Evolutionary conservation across 1,139 yeast genomes (phyloP).

Genomic region (Saccharomycopsis phalli): DNA sequence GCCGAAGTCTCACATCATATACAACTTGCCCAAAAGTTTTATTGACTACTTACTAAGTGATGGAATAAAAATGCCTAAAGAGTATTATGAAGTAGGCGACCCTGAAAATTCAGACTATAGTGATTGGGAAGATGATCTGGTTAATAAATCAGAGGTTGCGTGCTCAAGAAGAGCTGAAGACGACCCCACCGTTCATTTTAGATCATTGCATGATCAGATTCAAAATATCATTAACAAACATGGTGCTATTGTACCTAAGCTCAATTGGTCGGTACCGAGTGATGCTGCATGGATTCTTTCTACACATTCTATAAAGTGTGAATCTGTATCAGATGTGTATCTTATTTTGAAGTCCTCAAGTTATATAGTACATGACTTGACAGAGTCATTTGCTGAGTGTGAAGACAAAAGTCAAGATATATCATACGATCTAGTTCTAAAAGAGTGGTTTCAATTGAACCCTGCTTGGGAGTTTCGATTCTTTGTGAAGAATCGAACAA

Average conservation of each 20-base stretch:
- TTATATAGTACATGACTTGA: constrained; percentile 77
- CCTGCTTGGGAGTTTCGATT: constrained; percentile 90
- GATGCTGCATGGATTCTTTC: constrained; percentile 91
- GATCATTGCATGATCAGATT: constrained; percentile 49
- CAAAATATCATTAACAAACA: constrained; percentile 34
- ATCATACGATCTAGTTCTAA: constrained; percentile 57
- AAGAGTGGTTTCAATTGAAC: constrained; percentile 73
- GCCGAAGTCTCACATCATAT: constrained; percentile 46
- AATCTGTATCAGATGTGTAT: constrained; percentile 63
- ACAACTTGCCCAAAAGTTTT: constrained; percentile 60
- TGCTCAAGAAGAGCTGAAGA: constrained; percentile 20
- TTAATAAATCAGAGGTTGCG: too few relatives aligned
- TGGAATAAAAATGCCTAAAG: constrained; percentile 60
- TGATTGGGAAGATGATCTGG: constrained; percentile 60
- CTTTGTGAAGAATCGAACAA: constrained; percentile 52
- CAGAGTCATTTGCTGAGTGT: constrained; percentile 50
- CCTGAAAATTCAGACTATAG: constrained; percentile 56
- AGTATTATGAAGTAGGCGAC: constrained; percentile 32
- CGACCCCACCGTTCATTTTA: constrained; percentile 45
- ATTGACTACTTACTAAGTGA: constrained; percentile 66
- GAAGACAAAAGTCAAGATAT: constrained; percentile 21
- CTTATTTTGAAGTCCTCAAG: constrained; percentile 77
- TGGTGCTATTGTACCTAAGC: constrained; percentile 72
- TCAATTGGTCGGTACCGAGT: constrained; percentile 95
- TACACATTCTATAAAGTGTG: constrained; percentile 66